Percentiles rank a stretch among this genome's conserved stretches.
These are phyloP conservation scores for Lathyrus tuberosus DNA, from an alignment of 306 rosid genomes.

Conservation along the genomic window DNA sequence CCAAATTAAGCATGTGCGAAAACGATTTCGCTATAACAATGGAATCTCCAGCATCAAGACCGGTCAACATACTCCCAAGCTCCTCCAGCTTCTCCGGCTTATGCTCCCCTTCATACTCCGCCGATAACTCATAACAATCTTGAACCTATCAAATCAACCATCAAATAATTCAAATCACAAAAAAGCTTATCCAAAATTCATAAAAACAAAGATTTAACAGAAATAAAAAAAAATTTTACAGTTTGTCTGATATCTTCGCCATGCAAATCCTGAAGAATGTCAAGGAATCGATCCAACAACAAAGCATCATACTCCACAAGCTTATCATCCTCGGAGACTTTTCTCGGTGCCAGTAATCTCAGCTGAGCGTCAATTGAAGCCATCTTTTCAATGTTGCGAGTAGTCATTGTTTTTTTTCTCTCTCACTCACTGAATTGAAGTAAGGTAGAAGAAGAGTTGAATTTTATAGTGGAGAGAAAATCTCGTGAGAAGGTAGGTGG, in stretches of 20 bases:
- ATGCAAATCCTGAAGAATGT: constrained; percentile 97
- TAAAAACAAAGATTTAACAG: neutral
- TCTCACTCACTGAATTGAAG: constrained; percentile 6
- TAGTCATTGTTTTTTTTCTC: constrained; percentile 35
- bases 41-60: constrained; percentile 97
- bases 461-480: neutral
- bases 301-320: constrained; percentile 96
- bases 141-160: constrained; percentile 66
- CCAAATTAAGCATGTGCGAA: constrained; percentile 97
- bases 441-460: neutral
- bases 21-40: constrained; percentile 92
- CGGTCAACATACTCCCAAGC: constrained; percentile 83
- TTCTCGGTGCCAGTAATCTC: constrained; percentile 84
- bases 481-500: constrained; percentile 4
- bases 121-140: constrained; percentile 95
- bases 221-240: constrained; percentile 37
- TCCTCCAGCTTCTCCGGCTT: constrained; percentile 79
- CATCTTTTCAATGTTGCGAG: constrained; percentile 89
- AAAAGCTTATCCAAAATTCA: constrained; percentile 30
- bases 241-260: constrained; percentile 94
- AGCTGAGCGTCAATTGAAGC: constrained; percentile 95
- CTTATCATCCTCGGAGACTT: constrained; percentile 97
- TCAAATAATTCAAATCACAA: constrained; percentile 37
- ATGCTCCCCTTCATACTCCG: constrained; percentile 88
- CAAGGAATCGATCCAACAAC: constrained; percentile 87